A percentile compares a stretch with the other conserved stretches of the same genome.
Conservation (phyloP, 2,329 filamentous ascomycete species). For the Cladophialophora psammophila region DNA sequence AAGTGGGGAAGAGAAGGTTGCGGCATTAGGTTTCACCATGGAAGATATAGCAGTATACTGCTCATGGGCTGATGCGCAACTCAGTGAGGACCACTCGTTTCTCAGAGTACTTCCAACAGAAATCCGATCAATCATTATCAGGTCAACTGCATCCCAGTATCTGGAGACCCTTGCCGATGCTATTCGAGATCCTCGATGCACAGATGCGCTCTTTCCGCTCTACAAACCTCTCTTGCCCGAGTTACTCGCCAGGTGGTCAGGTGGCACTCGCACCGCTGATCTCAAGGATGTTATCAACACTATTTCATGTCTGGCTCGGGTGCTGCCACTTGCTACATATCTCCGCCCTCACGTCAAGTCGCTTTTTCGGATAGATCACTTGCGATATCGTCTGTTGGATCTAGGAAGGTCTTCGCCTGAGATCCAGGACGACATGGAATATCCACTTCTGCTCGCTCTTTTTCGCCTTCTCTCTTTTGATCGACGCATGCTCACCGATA, state of each 20-base stretch:
- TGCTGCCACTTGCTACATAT: slow-evolving; percentile 37
- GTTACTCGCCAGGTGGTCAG: slow-evolving; percentile 77
- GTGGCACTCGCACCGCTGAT: slow-evolving; percentile 45
- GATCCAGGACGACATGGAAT: slow-evolving; percentile 50
- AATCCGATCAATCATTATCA: slow-evolving; percentile 71
- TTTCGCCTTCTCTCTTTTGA: slow-evolving; percentile 85
- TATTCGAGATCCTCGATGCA: slow-evolving; percentile 73
- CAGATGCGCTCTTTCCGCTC: slow-evolving; percentile 75
- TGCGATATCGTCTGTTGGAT: slow-evolving; percentile 8
- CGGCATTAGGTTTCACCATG: slow-evolving; percentile 25
- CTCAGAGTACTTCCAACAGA: slow-evolving; percentile 71
- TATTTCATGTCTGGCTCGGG: slow-evolving; percentile 44
- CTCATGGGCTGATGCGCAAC: slow-evolving; percentile 45
- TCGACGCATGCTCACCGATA: slow-evolving; percentile 68
- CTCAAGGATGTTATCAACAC: slow-evolving; percentile 41
- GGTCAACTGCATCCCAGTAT: slow-evolving; percentile 69
- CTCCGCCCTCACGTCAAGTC: slow-evolving; percentile 31
- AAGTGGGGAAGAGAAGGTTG: background rate
- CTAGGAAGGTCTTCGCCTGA: slow-evolving; percentile 6
- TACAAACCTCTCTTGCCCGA: slow-evolving; percentile 81
- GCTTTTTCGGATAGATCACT: slow-evolving; percentile 19
- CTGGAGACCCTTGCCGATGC: slow-evolving; percentile 74
- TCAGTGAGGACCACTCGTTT: slow-evolving; percentile 60
- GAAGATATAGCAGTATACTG: slow-evolving; percentile 43
- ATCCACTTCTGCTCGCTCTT: slow-evolving; percentile 67